Conservation (phyloP, 2,329 filamentous ascomycete species). For the Cryphonectria parasitica region DNA sequence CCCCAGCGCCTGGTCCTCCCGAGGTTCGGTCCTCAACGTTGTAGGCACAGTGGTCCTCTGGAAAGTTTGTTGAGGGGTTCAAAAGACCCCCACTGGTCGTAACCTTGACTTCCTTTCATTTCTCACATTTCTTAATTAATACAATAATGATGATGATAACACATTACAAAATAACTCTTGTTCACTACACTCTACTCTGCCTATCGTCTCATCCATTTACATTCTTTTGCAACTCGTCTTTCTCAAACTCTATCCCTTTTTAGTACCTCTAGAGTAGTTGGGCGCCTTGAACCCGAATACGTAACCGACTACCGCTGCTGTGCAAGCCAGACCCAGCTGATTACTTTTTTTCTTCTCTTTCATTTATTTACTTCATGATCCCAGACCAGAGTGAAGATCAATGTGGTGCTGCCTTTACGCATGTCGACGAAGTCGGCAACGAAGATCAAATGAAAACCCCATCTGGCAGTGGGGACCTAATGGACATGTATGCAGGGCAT, state of each 20-base stretch:
- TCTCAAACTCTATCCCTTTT: neutral
- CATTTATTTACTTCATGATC: too few species aligned
- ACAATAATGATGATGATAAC: too few species aligned
- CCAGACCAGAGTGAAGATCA: too few species aligned
- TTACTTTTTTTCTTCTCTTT: too few species aligned
- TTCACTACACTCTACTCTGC: neutral
- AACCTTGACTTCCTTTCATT: neutral
- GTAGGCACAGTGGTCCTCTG: neutral
- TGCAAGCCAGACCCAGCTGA: neutral
- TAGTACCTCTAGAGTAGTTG: neutral
- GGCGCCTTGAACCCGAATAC: too few species aligned
- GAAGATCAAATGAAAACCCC: slow-evolving; percentile 13
- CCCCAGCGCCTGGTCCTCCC: neutral
- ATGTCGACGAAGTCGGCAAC: slow-evolving; percentile 7
- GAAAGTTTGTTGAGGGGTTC: slow-evolving; percentile 1
- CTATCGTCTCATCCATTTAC: neutral
- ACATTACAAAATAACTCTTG: neutral
- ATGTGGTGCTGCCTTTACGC: neutral
- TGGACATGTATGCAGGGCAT: slow-evolving; percentile 6
- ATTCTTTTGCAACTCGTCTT: neutral
- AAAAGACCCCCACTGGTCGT: neutral
- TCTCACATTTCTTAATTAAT: too few species aligned
- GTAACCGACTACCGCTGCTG: neutral
- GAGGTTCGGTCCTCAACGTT: slow-evolving; percentile 1
- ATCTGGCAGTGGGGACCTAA: slow-evolving; percentile 6